A percentile compares a stretch with the other conserved stretches of the same genome.
phyloP scores from a whole-genome alignment of 352 stramenopile species.

The Phytopythium cucurbitacearum region DNA sequence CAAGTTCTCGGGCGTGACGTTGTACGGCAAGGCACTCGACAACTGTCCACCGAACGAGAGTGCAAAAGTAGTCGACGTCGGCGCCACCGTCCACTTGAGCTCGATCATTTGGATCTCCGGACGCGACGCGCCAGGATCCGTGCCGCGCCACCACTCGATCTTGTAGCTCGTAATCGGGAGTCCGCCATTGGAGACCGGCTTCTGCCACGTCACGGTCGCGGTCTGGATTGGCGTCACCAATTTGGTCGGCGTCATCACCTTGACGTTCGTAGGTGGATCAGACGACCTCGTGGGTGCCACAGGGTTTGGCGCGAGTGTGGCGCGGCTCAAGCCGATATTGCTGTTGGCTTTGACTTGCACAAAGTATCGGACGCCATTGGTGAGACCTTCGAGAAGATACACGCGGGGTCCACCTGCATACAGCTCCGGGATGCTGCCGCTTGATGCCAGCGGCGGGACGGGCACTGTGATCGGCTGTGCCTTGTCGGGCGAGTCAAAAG shows the following conservation, averaged over 20 bases:
- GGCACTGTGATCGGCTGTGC: slow-evolving; percentile 34
- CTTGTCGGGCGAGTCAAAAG: slow-evolving; percentile 62
- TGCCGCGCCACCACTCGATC: slow-evolving; percentile 77
- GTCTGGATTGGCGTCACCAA: slow-evolving; percentile 44
- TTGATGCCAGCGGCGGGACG: not conserved
- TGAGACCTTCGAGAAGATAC: slow-evolving; percentile 66
- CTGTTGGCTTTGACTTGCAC: slow-evolving; percentile 81
- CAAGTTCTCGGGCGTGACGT: slow-evolving; percentile 78
- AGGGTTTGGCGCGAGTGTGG: slow-evolving; percentile 52
- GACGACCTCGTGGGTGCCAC: slow-evolving; percentile 49
- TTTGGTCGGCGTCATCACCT: slow-evolving; percentile 43
- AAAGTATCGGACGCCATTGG: slow-evolving; percentile 77
- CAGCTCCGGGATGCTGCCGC: slow-evolving; percentile 34
- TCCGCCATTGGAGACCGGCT: slow-evolving; percentile 51
- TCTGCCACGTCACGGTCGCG: slow-evolving; percentile 68
- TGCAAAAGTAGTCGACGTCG: slow-evolving; percentile 47
- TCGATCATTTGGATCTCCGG: slow-evolving; percentile 84
- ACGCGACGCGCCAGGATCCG: slow-evolving; percentile 11
- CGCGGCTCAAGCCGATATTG: slow-evolving; percentile 56
- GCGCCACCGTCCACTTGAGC: slow-evolving; percentile 68
- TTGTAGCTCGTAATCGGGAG: slow-evolving; percentile 68
- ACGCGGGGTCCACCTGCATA: slow-evolving; percentile 32
- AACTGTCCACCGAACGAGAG: slow-evolving; percentile 76
- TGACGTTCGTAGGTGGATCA: slow-evolving; percentile 47
- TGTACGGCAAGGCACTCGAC: slow-evolving; percentile 63